Conservation (phyloP, 106 monocot species). For the Dactylorhiza incarnata region DNA sequence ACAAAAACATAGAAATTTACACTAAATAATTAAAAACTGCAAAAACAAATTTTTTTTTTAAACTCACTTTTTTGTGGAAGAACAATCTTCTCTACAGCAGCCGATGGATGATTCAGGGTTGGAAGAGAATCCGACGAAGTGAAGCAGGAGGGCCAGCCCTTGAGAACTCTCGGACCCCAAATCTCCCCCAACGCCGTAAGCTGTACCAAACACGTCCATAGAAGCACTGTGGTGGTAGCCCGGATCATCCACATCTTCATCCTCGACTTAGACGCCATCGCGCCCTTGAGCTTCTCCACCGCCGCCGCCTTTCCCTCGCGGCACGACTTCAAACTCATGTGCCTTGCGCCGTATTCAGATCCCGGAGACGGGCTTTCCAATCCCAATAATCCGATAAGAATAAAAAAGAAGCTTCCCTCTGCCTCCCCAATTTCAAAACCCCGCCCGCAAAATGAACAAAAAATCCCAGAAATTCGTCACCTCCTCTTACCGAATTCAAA, state of each 20-base stretch:
- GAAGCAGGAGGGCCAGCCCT: slow-evolving; percentile 77
- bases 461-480: not conserved
- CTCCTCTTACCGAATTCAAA: not conserved
- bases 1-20: not conserved
- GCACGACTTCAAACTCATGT: slow-evolving; percentile 19
- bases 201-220: slow-evolving; percentile 93
- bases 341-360: slow-evolving; percentile 13
- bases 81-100: slow-evolving; percentile 17
- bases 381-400: not conserved
- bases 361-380: not conserved
- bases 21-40: not conserved
- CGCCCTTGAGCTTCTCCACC: slow-evolving; percentile 23
- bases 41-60: too few relatives aligned
- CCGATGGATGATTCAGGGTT: not conserved
- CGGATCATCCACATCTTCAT: slow-evolving; percentile 78
- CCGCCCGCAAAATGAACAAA: too few relatives aligned
- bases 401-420: not conserved
- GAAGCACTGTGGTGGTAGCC: slow-evolving; percentile 50
- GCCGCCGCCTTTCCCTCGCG: not conserved
- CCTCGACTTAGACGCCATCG: slow-evolving; percentile 37
- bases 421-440: not conserved
- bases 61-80: slow-evolving; percentile 69
- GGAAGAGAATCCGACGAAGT: slow-evolving; percentile 13
- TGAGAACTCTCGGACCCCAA: slow-evolving; percentile 63
- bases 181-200: slow-evolving; percentile 71